phyloP scores from a whole-genome alignment of 805 yeast genomes.

The Saccharomycopsis fodiens region DNA sequence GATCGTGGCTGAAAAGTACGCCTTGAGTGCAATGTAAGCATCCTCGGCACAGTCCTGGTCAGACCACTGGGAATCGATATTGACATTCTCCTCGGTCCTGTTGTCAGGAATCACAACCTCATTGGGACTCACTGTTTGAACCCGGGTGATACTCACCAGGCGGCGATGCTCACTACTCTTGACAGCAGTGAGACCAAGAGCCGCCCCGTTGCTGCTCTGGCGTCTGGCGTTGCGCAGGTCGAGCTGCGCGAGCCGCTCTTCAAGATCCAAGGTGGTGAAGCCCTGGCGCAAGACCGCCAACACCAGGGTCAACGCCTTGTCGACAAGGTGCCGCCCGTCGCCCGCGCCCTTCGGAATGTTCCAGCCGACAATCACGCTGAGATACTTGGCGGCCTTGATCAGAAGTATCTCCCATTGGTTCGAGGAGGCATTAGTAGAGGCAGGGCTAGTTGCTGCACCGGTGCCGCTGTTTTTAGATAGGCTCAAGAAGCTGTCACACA shows the following conservation, averaged over 20 bases:
- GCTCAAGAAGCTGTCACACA: constrained; percentile 28
- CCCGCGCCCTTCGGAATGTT: constrained; percentile 1
- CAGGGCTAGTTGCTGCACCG: constrained; percentile 16
- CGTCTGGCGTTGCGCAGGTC: background rate
- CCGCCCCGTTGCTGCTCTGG: background rate
- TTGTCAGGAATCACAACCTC: constrained; percentile 1
- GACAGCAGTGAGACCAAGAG: background rate
- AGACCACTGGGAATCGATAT: constrained; percentile 14
- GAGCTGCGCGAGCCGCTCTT: constrained; percentile 4
- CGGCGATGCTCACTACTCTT: constrained; percentile 2
- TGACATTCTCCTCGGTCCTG: constrained; percentile 16
- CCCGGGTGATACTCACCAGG: constrained; percentile 4
- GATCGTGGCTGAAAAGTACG: constrained; percentile 57
- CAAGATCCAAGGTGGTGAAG: constrained; percentile 7
- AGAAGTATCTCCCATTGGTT: constrained; percentile 18
- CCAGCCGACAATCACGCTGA: constrained; percentile 19
- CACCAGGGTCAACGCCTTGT: constrained; percentile 9
- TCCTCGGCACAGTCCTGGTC: constrained; percentile 17
- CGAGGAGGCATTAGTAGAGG: constrained; percentile 5
- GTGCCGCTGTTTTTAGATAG: no score
- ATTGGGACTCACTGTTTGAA: background rate
- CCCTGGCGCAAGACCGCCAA: constrained; percentile 4
- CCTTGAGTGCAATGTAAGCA: constrained; percentile 39
- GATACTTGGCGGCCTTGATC: constrained; percentile 25
- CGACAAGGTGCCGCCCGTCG: constrained; percentile 1